Evolutionary conservation across 805 yeast genomes (phyloP).

Genomic region (Kurtzmaniella fragi): DNA sequence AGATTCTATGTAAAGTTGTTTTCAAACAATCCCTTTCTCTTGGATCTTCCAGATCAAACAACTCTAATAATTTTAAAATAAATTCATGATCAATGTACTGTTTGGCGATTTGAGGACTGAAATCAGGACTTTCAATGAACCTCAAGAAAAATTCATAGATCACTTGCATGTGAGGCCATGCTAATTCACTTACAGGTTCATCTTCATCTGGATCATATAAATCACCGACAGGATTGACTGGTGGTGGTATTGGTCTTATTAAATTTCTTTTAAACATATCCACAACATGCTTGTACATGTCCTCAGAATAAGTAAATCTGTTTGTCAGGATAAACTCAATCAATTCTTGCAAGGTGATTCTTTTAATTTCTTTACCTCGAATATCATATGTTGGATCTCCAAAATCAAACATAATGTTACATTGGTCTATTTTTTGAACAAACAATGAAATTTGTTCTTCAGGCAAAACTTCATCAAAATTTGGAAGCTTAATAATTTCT

Average conservation of each 20-base stretch:
- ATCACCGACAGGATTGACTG: slow-evolving; percentile 95
- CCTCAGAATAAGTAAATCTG: slow-evolving; percentile 82
- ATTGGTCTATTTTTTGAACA: slow-evolving; percentile 85
- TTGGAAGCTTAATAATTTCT: slow-evolving; percentile 69
- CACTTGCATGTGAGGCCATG: slow-evolving; percentile 99
- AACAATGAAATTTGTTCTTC: slow-evolving; percentile 78
- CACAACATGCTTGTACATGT: slow-evolving; percentile 83
- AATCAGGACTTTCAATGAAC: slow-evolving; percentile 91
- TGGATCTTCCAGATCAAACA: slow-evolving; percentile 95
- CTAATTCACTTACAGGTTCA: slow-evolving; percentile 92
- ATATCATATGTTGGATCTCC: slow-evolving; percentile 89
- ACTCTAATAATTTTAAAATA: slow-evolving; percentile 71
- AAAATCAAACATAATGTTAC: slow-evolving; percentile 91
- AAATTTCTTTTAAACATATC: slow-evolving; percentile 85
- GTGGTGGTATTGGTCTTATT: slow-evolving; percentile 96
- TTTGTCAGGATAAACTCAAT: slow-evolving; percentile 81
- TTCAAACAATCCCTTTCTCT: slow-evolving; percentile 93
- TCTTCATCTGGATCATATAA: slow-evolving; percentile 97
- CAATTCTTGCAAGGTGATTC: slow-evolving; percentile 81
- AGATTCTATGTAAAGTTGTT: slow-evolving; percentile 91
- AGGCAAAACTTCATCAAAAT: slow-evolving; percentile 79
- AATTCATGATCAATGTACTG: slow-evolving; percentile 91
- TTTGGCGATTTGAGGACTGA: slow-evolving; percentile 88
- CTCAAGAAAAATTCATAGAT: slow-evolving; percentile 91
- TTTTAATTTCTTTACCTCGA: slow-evolving; percentile 87